Evolutionary conservation across 2,329 filamentous ascomycete species (phyloP).

Genomic region (Aspergillus chevalieri): DNA sequence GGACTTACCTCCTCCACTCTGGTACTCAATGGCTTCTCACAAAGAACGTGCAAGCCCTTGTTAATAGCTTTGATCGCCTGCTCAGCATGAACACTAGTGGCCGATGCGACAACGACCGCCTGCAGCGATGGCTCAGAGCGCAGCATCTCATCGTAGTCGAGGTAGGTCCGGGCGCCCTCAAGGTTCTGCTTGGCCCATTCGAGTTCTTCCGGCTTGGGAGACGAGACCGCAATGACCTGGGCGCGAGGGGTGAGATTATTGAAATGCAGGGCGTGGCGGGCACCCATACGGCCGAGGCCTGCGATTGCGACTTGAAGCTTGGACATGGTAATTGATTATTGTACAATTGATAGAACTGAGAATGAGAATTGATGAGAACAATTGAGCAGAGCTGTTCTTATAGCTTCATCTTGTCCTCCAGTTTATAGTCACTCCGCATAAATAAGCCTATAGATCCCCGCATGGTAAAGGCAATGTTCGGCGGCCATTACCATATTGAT

Average conservation of each 20-base stretch:
- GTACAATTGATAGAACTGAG: neutral
- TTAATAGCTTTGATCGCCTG: conserved; percentile 52
- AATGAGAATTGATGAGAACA: neutral
- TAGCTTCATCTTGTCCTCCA: neutral
- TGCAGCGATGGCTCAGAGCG: conserved; percentile 45
- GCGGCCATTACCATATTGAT: neutral
- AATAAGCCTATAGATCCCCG: neutral
- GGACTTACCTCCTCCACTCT: conserved; percentile 17
- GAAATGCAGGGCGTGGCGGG: conserved; percentile 43
- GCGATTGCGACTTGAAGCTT: conserved; percentile 41
- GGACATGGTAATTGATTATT: neutral
- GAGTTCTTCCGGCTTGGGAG: conserved; percentile 39
- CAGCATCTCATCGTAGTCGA: conserved; percentile 50
- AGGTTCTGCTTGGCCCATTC: conserved; percentile 46
- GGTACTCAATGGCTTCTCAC: conserved; percentile 50
- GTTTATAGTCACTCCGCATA: neutral
- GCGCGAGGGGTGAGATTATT: conserved; percentile 41
- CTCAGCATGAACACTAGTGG: conserved; percentile 50
- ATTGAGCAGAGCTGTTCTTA: neutral
- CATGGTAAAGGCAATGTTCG: neutral
- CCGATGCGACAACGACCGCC: conserved; percentile 49
- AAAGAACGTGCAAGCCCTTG: conserved; percentile 48
- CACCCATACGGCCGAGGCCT: conserved; percentile 45
- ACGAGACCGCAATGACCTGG: conserved; percentile 43
- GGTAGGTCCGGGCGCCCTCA: conserved; percentile 47